Conservation (phyloP, 768 basidiomycete genomes). For the Cyathus striatus region DNA sequence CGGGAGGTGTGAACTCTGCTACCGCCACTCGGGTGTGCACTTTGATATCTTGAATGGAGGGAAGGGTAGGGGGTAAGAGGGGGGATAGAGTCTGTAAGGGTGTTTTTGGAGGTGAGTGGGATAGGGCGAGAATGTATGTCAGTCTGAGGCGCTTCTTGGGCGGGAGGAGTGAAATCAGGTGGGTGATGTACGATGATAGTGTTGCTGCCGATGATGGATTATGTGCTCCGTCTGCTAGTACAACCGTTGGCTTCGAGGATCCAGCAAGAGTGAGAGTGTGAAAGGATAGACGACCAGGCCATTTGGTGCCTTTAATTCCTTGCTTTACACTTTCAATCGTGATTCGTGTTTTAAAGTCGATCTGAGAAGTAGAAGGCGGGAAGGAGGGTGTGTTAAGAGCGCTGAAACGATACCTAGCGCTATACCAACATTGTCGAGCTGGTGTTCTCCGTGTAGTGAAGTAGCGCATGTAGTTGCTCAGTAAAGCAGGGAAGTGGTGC, state of each 20-base stretch:
- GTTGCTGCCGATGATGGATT: slow-evolving; percentile 74
- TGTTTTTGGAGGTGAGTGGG: slow-evolving; percentile 83
- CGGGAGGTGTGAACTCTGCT: slow-evolving; percentile 66
- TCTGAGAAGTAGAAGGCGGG: slow-evolving; percentile 15
- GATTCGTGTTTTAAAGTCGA: slow-evolving; percentile 27
- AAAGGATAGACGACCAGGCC: slow-evolving; percentile 86
- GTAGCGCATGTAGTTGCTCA: slow-evolving; percentile 36
- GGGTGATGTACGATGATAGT: slow-evolving; percentile 60
- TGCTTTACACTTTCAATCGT: slow-evolving; percentile 40
- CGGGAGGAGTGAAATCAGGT: slow-evolving; percentile 19
- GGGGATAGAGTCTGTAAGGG: slow-evolving; percentile 67
- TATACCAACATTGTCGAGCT: slow-evolving; percentile 76
- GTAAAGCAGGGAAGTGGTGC: slow-evolving; percentile 39
- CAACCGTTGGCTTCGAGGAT: slow-evolving; percentile 16
- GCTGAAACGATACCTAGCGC: slow-evolving; percentile 59
- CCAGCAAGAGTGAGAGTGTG: slow-evolving; percentile 28
- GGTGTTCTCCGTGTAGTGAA: slow-evolving; percentile 79
- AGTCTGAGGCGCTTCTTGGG: slow-evolving; percentile 30
- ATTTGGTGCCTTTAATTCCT: slow-evolving; percentile 59
- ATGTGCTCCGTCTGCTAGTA: slow-evolving; percentile 93
- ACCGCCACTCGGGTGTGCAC: slow-evolving; percentile 53
- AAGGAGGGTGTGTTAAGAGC: slow-evolving; percentile 37
- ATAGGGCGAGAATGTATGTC: slow-evolving; percentile 78
- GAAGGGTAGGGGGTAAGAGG: slow-evolving; percentile 41
- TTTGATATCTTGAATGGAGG: slow-evolving; percentile 15